Evolutionary conservation across 2,329 filamentous ascomycete genomes (phyloP).

Genomic region (Scedosporium minutisporum): DNA sequence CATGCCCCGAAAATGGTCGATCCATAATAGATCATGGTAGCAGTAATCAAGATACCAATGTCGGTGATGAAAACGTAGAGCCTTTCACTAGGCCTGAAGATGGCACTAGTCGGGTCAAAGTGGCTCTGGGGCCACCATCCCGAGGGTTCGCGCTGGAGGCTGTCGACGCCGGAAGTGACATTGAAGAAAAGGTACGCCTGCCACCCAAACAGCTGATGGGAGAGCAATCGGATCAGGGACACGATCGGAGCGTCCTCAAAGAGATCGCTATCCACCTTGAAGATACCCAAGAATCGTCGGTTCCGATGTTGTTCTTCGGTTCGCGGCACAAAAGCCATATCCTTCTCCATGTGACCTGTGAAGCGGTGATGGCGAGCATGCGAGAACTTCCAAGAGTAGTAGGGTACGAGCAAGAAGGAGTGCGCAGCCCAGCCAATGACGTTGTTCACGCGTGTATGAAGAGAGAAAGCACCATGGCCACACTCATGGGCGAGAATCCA

Average conservation of each 20-base stretch:
- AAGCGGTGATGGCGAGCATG: conserved; percentile 62
- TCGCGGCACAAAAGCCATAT: conserved; percentile 54
- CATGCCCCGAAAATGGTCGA: conserved; percentile 43
- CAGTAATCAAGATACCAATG: conserved; percentile 45
- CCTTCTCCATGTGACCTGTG: conserved; percentile 58
- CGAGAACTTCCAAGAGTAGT: conserved; percentile 64
- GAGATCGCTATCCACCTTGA: conserved; percentile 35
- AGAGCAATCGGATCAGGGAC: conserved; percentile 42
- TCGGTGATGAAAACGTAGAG: conserved; percentile 49
- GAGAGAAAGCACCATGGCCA: conserved; percentile 68
- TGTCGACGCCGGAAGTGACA: conserved; percentile 36
- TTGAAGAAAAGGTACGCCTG: conserved; percentile 55
- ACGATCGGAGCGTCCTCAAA: conserved; percentile 55
- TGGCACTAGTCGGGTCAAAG: conserved; percentile 50
- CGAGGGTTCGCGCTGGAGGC: conserved; percentile 31
- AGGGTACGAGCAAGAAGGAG: conserved; percentile 57
- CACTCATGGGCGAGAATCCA: conserved; percentile 99
- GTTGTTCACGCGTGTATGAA: conserved; percentile 46
- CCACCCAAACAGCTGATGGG: conserved; percentile 57
- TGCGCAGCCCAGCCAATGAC: conserved; percentile 55
- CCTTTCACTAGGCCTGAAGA: conserved; percentile 50
- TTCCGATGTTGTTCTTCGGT: conserved; percentile 27
- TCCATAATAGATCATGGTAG: conserved; percentile 39
- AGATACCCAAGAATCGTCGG: conserved; percentile 25
- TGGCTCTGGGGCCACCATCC: conserved; percentile 41